Evolutionary conservation across 1,284 basidiomycete species (phyloP).

Genomic region (Xerocomus nothofagi): DNA sequence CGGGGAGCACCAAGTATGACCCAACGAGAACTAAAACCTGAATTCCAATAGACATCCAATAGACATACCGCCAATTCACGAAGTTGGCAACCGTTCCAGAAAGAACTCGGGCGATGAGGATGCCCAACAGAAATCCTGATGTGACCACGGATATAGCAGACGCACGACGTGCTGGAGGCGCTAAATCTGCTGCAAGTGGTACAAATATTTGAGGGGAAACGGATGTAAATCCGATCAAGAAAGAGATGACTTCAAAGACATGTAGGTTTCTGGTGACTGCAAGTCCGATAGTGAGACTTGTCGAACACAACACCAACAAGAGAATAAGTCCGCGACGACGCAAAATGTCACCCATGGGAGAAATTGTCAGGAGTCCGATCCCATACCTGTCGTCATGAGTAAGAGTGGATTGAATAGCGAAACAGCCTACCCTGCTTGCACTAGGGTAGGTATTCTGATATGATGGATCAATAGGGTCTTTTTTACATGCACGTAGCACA

Average conservation of each 20-base stretch:
- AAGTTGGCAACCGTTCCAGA: slow-evolving; percentile 64
- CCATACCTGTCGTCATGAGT: slow-evolving; percentile 43
- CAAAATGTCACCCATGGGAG: slow-evolving; percentile 62
- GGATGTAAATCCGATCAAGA: slow-evolving; percentile 53
- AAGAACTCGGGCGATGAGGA: slow-evolving; percentile 64
- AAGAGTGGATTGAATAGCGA: neutral
- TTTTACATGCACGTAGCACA: neutral
- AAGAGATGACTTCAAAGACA: slow-evolving; percentile 55
- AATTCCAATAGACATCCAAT: slow-evolving; percentile 59
- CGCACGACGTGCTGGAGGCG: slow-evolving; percentile 58
- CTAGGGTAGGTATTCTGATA: slow-evolving; percentile 44
- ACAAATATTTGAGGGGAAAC: slow-evolving; percentile 57
- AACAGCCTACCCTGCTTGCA: slow-evolving; percentile 45
- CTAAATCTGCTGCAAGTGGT: slow-evolving; percentile 63
- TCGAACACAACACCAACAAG: slow-evolving; percentile 44
- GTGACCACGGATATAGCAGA: slow-evolving; percentile 63
- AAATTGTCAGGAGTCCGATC: slow-evolving; percentile 55
- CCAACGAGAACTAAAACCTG: slow-evolving; percentile 50
- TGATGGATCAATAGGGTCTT: neutral
- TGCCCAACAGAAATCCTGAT: slow-evolving; percentile 62
- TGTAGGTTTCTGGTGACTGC: slow-evolving; percentile 47
- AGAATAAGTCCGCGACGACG: slow-evolving; percentile 56
- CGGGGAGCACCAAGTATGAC: slow-evolving; percentile 58
- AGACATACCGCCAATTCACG: slow-evolving; percentile 58
- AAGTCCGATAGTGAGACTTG: slow-evolving; percentile 52